Evolutionary conservation across 345 rosid species (phyloP).

Genomic region (Eucalyptus leucophloia): DNA sequence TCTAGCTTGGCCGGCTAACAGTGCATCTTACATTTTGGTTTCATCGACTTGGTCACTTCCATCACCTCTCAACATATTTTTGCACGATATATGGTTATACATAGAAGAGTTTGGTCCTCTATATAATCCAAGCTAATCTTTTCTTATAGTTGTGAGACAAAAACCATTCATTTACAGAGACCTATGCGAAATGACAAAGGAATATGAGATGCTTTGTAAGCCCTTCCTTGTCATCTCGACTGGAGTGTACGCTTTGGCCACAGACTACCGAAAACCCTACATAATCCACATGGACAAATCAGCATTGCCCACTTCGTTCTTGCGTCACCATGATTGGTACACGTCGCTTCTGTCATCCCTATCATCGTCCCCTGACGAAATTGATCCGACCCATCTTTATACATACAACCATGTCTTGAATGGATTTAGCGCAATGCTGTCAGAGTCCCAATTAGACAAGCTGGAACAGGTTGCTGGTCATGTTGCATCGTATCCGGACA

Average conservation of each 20-base stretch:
- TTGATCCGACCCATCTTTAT: conserved; percentile 24
- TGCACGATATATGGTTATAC: background rate
- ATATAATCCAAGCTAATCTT: background rate
- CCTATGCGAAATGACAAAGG: background rate
- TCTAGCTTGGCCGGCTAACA: background rate
- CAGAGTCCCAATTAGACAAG: conserved; percentile 19
- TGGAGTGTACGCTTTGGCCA: background rate
- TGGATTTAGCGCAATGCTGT: conserved; percentile 31
- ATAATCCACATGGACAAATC: conserved; percentile 33
- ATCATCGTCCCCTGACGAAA: conserved; percentile 9
- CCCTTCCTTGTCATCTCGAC: background rate
- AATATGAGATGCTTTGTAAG: background rate
- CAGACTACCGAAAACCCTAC: conserved; percentile 3
- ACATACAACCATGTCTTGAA: conserved; percentile 28
- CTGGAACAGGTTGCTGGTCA: conserved; percentile 14
- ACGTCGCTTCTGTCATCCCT: conserved; percentile 20
- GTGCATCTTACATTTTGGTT: background rate
- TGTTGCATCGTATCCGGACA: conserved; percentile 27
- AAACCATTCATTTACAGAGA: background rate
- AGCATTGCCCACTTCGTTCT: conserved; percentile 17
- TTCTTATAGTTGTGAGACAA: background rate
- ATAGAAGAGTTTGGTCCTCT: background rate
- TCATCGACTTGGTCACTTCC: background rate
- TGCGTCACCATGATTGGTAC: conserved; percentile 30
- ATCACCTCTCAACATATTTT: background rate